Percentiles rank a stretch among this genome's conserved stretches.
phyloP scores from a whole-genome alignment of 2,329 filamentous ascomycete species.

The Rhexocercosporidium sp. region DNA sequence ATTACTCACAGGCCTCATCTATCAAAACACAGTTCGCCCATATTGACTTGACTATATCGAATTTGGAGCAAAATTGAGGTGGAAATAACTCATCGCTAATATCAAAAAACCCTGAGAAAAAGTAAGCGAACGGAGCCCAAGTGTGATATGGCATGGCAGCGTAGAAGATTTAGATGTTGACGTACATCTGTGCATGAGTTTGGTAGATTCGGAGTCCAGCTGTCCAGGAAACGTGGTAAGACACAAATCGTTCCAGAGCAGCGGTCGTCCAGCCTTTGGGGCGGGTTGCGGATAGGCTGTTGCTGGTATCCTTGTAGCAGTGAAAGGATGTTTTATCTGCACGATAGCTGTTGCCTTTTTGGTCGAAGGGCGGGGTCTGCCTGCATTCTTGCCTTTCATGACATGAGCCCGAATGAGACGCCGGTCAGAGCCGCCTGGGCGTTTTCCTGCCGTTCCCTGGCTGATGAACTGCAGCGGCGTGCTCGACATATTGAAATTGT shows the following conservation, averaged over 20 bases:
- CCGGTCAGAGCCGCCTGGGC: neutral
- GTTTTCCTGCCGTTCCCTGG: neutral
- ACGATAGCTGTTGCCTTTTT: neutral
- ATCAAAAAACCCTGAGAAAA: neutral
- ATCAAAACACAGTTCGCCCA: neutral
- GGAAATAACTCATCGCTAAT: neutral
- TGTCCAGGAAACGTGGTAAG: neutral
- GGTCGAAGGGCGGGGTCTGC: neutral
- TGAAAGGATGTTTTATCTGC: neutral
- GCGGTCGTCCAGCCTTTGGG: neutral
- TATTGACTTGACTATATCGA: neutral
- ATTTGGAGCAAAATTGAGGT: neutral
- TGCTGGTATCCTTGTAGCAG: neutral
- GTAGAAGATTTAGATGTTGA: neutral
- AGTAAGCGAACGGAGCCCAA: neutral
- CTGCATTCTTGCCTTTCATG: neutral
- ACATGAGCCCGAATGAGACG: neutral
- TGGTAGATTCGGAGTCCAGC: neutral
- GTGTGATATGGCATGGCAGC: neutral
- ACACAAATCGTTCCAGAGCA: neutral
- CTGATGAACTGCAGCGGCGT: neutral
- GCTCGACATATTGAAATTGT: neutral
- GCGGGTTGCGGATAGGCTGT: neutral
- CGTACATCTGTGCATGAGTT: neutral
- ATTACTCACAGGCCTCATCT: neutral